A percentile compares a stretch with the other conserved stretches of the same genome.
These are phyloP conservation scores for Penicillium hordei DNA, from an alignment of 2,329 filamentous ascomycete genomes.

Conservation along the genomic window DNA sequence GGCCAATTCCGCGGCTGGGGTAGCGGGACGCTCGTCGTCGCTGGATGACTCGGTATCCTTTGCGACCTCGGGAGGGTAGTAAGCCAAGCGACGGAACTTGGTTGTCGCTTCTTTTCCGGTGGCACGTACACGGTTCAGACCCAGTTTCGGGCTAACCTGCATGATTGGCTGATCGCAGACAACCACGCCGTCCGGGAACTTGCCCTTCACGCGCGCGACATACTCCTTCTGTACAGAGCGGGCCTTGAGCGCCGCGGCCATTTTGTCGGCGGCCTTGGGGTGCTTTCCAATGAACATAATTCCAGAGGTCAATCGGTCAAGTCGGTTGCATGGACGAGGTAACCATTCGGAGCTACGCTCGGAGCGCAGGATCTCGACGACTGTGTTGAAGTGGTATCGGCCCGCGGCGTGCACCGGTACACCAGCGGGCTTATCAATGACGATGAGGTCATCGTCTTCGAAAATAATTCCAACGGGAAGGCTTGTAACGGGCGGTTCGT, in stretches of 20 bases:
- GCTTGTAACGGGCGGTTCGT: constrained; percentile 88
- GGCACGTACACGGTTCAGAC: constrained; percentile 89
- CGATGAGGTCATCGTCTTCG: constrained; percentile 89
- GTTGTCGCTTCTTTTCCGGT: constrained; percentile 88
- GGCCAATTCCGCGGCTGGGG: constrained; percentile 33
- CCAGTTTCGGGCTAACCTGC: constrained; percentile 90
- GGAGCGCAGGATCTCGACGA: constrained; percentile 88
- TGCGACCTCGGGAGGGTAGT: constrained; percentile 64
- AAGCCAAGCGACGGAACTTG: constrained; percentile 88
- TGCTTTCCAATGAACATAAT: constrained; percentile 98
- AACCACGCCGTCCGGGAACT: constrained; percentile 87
- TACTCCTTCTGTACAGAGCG: constrained; percentile 94
- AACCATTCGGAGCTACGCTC: constrained; percentile 62
- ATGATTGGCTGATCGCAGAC: constrained; percentile 93
- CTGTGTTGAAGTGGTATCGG: constrained; percentile 91
- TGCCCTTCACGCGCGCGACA: constrained; percentile 82
- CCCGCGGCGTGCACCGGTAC: constrained; percentile 94
- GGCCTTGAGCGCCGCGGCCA: constrained; percentile 73
- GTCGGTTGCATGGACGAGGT: constrained; percentile 79
- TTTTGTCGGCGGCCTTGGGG: constrained; percentile 70
- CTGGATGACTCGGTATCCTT: constrained; percentile 26
- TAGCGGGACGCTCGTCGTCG: constrained; percentile 27
- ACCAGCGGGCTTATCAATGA: constrained; percentile 95
- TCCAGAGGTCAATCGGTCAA: constrained; percentile 89
- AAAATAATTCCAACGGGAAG: constrained; percentile 79